These are phyloP conservation scores for Fraxinus floribunda DNA, from an alignment of 305 asterid genomes.

Conservation along the genomic window DNA sequence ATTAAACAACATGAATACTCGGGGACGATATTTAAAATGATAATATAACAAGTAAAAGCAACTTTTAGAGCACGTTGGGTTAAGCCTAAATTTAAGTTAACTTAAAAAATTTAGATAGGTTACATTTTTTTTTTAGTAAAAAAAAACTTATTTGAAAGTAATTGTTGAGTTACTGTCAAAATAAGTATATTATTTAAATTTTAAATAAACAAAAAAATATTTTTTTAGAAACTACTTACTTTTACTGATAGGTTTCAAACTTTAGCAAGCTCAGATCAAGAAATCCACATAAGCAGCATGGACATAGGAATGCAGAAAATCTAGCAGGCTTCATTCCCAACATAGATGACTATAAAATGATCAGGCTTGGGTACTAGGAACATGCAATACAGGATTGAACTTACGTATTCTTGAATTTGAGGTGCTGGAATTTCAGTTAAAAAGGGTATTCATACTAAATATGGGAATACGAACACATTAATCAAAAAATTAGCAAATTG, in stretches of 20 bases:
- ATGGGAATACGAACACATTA: background rate
- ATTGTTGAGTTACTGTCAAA: background rate
- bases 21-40: background rate
- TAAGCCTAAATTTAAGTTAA: background rate
- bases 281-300: background rate
- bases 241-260: background rate
- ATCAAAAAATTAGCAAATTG: background rate
- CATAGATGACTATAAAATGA: background rate
- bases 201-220: background rate
- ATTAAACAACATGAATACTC: constrained; percentile 4
- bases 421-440: background rate
- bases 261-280: background rate
- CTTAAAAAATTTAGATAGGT: background rate
- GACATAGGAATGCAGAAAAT: background rate
- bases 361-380: background rate
- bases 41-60: background rate
- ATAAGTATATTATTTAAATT: background rate
- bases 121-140: background rate
- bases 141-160: background rate
- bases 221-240: background rate
- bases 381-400: background rate
- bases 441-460: background rate
- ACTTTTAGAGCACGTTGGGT: background rate
- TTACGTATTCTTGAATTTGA: background rate
- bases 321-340: background rate